phyloP scores from a whole-genome alignment of 2,329 filamentous ascomycete genomes.

The Ophiobolus disseminans region DNA sequence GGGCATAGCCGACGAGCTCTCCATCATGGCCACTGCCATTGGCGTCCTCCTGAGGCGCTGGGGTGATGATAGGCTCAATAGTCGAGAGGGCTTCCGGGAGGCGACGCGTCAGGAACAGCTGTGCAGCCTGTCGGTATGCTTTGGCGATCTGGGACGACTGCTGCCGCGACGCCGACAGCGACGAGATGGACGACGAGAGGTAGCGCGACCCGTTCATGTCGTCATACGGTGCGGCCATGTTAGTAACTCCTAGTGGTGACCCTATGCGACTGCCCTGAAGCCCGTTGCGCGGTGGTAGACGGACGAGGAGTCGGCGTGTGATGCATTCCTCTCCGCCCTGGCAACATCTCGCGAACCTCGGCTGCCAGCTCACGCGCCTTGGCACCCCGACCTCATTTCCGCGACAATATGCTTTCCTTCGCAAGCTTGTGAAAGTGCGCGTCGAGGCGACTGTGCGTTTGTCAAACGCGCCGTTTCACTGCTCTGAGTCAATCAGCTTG shows the following conservation, averaged over 20 bases:
- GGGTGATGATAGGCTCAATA: conserved; percentile 80
- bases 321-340: conserved; percentile 20
- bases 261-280: conserved; percentile 1
- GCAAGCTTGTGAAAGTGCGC: conserved; percentile 3
- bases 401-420: neutral
- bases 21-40: conserved; percentile 24
- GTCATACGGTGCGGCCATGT: conserved; percentile 58
- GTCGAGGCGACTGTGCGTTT: conserved; percentile 6
- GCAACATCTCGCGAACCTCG: conserved; percentile 30
- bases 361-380: conserved; percentile 19
- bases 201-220: conserved; percentile 63
- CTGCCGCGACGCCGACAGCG: conserved; percentile 70
- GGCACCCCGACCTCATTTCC: conserved; percentile 14
- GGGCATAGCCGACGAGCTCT: conserved; percentile 59
- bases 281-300: conserved; percentile 21
- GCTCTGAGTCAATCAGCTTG: conserved; percentile 10
- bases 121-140: conserved; percentile 91
- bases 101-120: conserved; percentile 92
- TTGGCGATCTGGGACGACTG: conserved; percentile 80
- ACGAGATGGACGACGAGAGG: conserved; percentile 73
- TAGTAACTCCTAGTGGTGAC: conserved; percentile 1
- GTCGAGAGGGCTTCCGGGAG: conserved; percentile 88
- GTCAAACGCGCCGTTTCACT: conserved; percentile 12
- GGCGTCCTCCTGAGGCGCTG: conserved; percentile 49
- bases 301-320: conserved; percentile 12